Percentiles rank a stretch among this genome's conserved stretches.
Evolutionary conservation across 192 early-diverging fungal genomes (phyloP).

Genomic region (Coemansia pectinata): DNA sequence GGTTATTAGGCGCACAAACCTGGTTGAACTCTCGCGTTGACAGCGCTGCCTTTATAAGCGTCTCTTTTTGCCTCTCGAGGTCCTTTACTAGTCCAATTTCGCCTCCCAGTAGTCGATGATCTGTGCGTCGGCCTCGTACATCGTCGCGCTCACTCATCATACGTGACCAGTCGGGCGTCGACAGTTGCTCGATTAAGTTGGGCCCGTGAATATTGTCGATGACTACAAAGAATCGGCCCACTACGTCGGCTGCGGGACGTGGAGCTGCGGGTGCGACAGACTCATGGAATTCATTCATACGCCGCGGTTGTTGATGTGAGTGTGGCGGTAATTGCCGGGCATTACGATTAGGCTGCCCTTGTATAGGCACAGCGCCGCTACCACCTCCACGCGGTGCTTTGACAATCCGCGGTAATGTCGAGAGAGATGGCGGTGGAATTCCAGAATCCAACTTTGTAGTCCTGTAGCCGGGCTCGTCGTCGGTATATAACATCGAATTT

Average conservation of each 20-base stretch:
- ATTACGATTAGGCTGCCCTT: background rate
- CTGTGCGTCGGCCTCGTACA: constrained; percentile 17
- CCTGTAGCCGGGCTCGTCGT: constrained; percentile 31
- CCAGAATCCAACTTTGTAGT: constrained; percentile 19
- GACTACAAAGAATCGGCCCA: background rate
- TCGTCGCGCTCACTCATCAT: constrained; percentile 44
- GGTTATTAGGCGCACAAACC: background rate
- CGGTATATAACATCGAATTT: constrained; percentile 22
- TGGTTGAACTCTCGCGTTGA: background rate
- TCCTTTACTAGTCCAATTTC: constrained; percentile 12
- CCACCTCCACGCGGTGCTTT: background rate
- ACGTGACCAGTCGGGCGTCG: constrained; percentile 32
- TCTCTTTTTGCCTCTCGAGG: constrained; percentile 4
- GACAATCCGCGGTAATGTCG: constrained; percentile 10
- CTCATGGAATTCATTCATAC: background rate
- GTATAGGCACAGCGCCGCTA: background rate
- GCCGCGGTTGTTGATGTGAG: constrained; percentile 2
- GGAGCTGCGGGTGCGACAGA: background rate
- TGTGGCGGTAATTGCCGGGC: background rate
- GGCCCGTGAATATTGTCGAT: constrained; percentile 9
- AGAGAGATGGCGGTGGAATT: constrained; percentile 28
- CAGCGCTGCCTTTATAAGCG: background rate
- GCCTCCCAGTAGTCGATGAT: constrained; percentile 14
- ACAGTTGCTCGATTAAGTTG: constrained; percentile 17
- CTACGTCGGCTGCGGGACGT: background rate